These are phyloP conservation scores for Pseudopithomyces chartarum DNA, from an alignment of 2,329 filamentous ascomycete species.

Conservation along the genomic window DNA sequence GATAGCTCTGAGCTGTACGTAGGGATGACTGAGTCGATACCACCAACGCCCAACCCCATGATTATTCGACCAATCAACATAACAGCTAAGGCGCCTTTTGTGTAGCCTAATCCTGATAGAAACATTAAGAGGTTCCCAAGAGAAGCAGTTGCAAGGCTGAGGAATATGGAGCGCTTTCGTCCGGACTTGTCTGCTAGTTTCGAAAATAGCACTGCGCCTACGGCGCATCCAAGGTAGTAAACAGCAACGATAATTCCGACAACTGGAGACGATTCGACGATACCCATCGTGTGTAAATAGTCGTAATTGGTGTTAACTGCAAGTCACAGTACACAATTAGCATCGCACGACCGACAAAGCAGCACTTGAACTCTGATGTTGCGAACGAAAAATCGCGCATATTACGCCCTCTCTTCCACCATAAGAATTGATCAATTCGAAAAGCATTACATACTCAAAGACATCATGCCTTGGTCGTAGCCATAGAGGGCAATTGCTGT, in stretches of 20 bases:
- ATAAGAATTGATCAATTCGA: no score
- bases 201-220: conserved; percentile 63
- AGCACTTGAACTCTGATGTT: not conserved
- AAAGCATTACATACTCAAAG: conserved; percentile 1
- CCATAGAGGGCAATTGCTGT: conserved; percentile 62
- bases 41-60: conserved; percentile 64
- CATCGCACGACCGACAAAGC: not conserved
- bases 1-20: conserved; percentile 64
- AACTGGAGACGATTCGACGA: conserved; percentile 55
- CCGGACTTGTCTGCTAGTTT: conserved; percentile 59
- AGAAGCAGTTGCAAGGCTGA: conserved; percentile 58
- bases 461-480: conserved; percentile 58
- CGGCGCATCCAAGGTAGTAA: conserved; percentile 66
- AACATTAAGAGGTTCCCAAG: conserved; percentile 67
- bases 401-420: not conserved
- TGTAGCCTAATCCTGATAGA: conserved; percentile 56
- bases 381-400: no score
- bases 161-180: conserved; percentile 61
- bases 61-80: conserved; percentile 58
- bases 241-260: conserved; percentile 65
- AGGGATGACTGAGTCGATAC: conserved; percentile 65
- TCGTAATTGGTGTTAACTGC: conserved; percentile 58
- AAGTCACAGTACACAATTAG: conserved; percentile 39
- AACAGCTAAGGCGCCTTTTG: conserved; percentile 49
- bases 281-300: conserved; percentile 64